Conservation (phyloP, 2,329 filamentous ascomycete species). For the Mycosphaerella sp. region DNA sequence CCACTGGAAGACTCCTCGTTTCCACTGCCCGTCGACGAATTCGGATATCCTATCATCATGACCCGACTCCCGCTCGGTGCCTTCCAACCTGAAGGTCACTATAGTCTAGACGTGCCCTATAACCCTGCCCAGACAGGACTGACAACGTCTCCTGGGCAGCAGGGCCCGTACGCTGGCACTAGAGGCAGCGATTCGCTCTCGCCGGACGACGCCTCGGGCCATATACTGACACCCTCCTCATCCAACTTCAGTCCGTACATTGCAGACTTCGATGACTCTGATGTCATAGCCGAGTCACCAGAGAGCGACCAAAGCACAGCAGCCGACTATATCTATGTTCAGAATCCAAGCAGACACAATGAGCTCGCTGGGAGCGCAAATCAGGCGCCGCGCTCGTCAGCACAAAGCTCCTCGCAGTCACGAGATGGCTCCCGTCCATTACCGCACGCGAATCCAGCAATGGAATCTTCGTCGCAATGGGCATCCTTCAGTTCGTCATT, state of each 20-base stretch:
- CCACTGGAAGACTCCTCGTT: neutral
- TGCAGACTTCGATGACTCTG: constrained; percentile 15
- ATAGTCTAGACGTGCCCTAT: neutral
- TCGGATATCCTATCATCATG: constrained; percentile 3
- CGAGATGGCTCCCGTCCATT: neutral
- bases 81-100: neutral
- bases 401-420: neutral
- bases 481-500: constrained; percentile 11
- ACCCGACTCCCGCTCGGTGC: neutral
- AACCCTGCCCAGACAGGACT: constrained; percentile 5
- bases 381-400: constrained; percentile 8
- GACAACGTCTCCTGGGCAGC: constrained; percentile 16
- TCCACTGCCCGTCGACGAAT: neutral
- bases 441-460: constrained; percentile 7
- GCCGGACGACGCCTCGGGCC: constrained; percentile 17
- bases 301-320: constrained; percentile 15
- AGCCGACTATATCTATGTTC: constrained; percentile 22
- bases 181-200: constrained; percentile 22
- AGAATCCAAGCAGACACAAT: constrained; percentile 7
- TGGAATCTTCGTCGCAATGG: constrained; percentile 8
- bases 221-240: constrained; percentile 24
- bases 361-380: constrained; percentile 11
- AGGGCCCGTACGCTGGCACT: constrained; percentile 4
- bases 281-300: constrained; percentile 18
- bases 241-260: constrained; percentile 16